Evolutionary conservation across 1,284 basidiomycete species (phyloP), one percentile per base, ranked within the genome.

Genomic region (Ganoderma sinense): DNA sequence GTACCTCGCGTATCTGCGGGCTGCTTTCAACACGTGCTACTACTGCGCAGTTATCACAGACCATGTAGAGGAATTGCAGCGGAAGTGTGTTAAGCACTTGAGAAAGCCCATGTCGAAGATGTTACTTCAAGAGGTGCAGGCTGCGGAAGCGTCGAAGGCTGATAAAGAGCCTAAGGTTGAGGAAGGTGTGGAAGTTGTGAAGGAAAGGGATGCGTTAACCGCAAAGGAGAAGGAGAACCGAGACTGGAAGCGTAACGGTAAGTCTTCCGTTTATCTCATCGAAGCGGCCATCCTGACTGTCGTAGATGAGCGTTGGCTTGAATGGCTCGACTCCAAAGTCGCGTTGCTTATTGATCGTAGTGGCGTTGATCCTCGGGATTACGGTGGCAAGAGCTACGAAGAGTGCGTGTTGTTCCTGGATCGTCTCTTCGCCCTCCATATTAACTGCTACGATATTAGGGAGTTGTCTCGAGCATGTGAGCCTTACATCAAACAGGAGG

Each of bases 11-110:
- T 96, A 96, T 82, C 84, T 97, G 77, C 92, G 95, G 76, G 86
- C 88, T 79, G 94, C 92, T 65, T 96, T 93, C 83, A 88, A 95
- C 87, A 91, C 94, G 78, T 97, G 97, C 88, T 98, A 97, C 83
- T 98, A 98, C 84, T 98, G 97, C 85, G 91, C 94, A 76, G 91
- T 95, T 79, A 89, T 94, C 74, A 93, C 91, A 79, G 93, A 97
- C 83, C 96, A 96, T 85, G 83, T 93, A 80, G 97, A 98, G 84
- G 96, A 97, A 86, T 88, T 98, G 77, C 92, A 96, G 81, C 89
- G 95, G 78, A 95, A 96, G 83, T 98, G 97, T 85, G 87, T 97
- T 75, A 92, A 91, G 83, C 97, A 98, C 84, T 85, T 94, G 70
- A 89, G 97, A 81, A 93, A 91, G 80, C 88, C 91, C 61, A 78